Evolutionary conservation across 1,139 yeast genomes (phyloP), one percentile per base, ranked within the genome.

Genomic region (Blastobotrys niveus): DNA sequence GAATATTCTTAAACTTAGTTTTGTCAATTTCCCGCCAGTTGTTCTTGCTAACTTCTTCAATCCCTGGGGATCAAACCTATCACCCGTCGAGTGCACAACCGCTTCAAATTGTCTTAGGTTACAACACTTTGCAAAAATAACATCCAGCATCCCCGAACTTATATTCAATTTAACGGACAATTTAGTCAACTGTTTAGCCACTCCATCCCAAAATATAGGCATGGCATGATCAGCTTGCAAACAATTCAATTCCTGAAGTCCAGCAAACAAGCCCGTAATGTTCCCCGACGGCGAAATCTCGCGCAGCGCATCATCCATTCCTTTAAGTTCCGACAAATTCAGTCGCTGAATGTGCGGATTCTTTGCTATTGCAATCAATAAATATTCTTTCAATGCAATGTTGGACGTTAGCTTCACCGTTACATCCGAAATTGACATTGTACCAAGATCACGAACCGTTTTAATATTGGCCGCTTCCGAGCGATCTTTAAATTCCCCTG

Each of bases 11-110:
- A 33, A 6, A 8, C 36, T 33, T 19, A 33, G 22, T 19, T 33
- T 6, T 19, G 8, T n/a, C 24, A 33, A 33, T 15, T 19, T 17
- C 5, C 19, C 14, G n/a, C 19, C 9, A 3, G 36, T 33, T n/a
- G 12, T 33, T 8, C 19, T 33, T 5, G 15, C 36, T 12, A 33
- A 33, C 3, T 10, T 7, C 19, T 33, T 33, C 6, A 33, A 19
- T 12, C 36, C 36, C 22, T 33, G 36, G 3, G 19, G 14, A 15
- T 33, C 36, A 33, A 33, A 33, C 36, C 17, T 33, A 2, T 20
- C 22, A 6, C 36, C 36, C 20, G 21, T 17, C 3, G 24, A 20
- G 22, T 33, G n/a, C 17, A 33, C 17, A 3, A 33, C 22, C 22
- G 17, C 36, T 8, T 33, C 14, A 6, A 33, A 19, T 8, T n/a